Percentiles rank a stretch among this genome's conserved stretches.
phyloP scores from a whole-genome alignment of 2,329 filamentous ascomycete genomes.

The Colletotrichum phormii region DNA sequence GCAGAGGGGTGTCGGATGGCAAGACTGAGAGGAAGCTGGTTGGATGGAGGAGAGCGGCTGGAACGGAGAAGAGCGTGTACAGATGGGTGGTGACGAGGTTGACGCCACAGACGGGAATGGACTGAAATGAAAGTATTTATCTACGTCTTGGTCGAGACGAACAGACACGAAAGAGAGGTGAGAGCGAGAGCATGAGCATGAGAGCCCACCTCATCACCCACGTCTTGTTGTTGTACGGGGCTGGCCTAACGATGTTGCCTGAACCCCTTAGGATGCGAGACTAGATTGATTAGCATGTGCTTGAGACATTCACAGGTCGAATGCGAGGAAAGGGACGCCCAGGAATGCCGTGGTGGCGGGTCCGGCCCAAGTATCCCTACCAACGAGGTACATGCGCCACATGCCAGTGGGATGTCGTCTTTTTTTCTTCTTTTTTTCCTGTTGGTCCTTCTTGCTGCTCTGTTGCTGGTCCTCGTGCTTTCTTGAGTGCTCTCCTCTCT shows the following conservation, averaged over 20 bases:
- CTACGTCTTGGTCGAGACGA: constrained; percentile 6
- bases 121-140: constrained; percentile 37
- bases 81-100: constrained; percentile 32
- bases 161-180: not conserved
- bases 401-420: constrained; percentile 14
- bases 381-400: constrained; percentile 29
- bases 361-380: constrained; percentile 27
- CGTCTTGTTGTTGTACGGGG: constrained; percentile 1
- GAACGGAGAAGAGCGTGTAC: constrained; percentile 27
- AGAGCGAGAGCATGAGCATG: not conserved
- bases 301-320: constrained; percentile 22
- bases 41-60: constrained; percentile 23
- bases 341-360: constrained; percentile 34
- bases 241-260: constrained; percentile 8
- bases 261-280: constrained; percentile 32
- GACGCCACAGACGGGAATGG: constrained; percentile 33
- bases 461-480: not conserved
- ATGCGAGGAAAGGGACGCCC: constrained; percentile 23
- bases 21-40: not conserved
- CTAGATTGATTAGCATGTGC: constrained; percentile 17
- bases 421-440: not conserved
- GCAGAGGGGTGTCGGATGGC: not conserved
- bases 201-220: not conserved
- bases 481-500: not conserved
- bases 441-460: not conserved